These are phyloP conservation scores for Penicillium sp. DNA, from an alignment of 2,329 filamentous ascomycete genomes.

Conservation along the genomic window DNA sequence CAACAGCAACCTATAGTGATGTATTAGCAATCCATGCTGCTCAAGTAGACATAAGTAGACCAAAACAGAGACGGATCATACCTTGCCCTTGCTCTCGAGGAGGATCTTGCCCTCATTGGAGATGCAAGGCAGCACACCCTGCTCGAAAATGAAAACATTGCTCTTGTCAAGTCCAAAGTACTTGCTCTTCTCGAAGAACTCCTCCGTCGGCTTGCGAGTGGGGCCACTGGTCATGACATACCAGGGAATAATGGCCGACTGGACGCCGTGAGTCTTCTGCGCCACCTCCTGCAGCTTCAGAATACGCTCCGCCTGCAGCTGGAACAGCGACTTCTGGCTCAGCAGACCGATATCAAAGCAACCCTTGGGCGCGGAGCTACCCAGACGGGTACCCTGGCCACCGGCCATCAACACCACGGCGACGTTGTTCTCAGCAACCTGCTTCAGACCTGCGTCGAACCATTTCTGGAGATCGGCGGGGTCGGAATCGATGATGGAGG, in stretches of 20 bases:
- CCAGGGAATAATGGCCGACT: slow-evolving; percentile 76
- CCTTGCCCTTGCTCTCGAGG: slow-evolving; percentile 83
- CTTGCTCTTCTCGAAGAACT: slow-evolving; percentile 83
- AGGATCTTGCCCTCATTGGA: slow-evolving; percentile 97
- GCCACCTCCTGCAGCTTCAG: slow-evolving; percentile 80
- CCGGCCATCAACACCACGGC: slow-evolving; percentile 95
- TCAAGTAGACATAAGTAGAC: not conserved
- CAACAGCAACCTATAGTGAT: slow-evolving; percentile 68
- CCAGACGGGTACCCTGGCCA: slow-evolving; percentile 90
- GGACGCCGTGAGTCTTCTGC: slow-evolving; percentile 63
- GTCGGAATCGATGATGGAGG: slow-evolving; percentile 88
- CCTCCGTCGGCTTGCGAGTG: slow-evolving; percentile 85
- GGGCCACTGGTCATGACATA: slow-evolving; percentile 99
- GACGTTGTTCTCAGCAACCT: slow-evolving; percentile 68
- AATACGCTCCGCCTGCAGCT: slow-evolving; percentile 95
- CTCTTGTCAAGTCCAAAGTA: slow-evolving; percentile 87
- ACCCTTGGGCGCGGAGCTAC: slow-evolving; percentile 93
- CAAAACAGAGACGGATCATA: slow-evolving; percentile 29
- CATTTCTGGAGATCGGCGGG: slow-evolving; percentile 75
- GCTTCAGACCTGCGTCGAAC: slow-evolving; percentile 69
- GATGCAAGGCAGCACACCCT: slow-evolving; percentile 94
- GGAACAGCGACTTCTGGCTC: slow-evolving; percentile 91
- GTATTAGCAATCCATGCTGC: not conserved
- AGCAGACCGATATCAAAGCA: slow-evolving; percentile 96
- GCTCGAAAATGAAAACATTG: slow-evolving; percentile 92